Conservation (phyloP, 768 basidiomycete genomes). For the Russula olivacea region DNA sequence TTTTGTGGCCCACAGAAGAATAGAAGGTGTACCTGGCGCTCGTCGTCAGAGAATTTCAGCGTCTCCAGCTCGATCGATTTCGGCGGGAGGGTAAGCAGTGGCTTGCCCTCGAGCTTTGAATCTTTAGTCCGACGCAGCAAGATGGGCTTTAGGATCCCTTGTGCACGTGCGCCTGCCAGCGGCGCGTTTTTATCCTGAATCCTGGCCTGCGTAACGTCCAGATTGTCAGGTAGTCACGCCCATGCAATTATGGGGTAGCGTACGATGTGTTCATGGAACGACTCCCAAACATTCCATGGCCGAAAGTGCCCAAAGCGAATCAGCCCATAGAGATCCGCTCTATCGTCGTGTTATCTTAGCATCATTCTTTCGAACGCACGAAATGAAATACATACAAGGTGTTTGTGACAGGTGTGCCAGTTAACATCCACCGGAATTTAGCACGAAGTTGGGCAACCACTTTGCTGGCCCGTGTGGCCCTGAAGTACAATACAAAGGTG, state of each 20-base stretch:
- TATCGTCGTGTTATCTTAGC: constrained; percentile 26
- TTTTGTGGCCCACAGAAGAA: not conserved
- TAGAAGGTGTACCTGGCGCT: constrained; percentile 46
- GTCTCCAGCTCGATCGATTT: constrained; percentile 55
- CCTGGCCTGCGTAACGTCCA: constrained; percentile 36
- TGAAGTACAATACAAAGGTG: constrained; percentile 25
- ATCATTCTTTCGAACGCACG: not conserved
- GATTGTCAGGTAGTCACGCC: not conserved
- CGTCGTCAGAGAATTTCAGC: constrained; percentile 59
- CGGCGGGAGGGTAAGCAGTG: constrained; percentile 56
- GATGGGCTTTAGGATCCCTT: constrained; percentile 58
- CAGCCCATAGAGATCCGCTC: constrained; percentile 65
- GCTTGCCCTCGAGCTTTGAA: constrained; percentile 57
- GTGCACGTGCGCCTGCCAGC: constrained; percentile 61
- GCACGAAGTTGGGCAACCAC: constrained; percentile 55
- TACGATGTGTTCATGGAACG: constrained; percentile 56
- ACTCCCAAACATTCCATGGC: constrained; percentile 68
- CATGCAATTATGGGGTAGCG: constrained; percentile 11
- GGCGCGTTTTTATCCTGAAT: constrained; percentile 52
- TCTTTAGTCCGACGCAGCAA: constrained; percentile 72
- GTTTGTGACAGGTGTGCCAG: constrained; percentile 71
- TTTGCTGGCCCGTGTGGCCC: constrained; percentile 51
- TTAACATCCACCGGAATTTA: constrained; percentile 73
- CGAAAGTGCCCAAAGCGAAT: constrained; percentile 63
- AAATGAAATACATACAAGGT: constrained; percentile 41